Base-by-base conservation (phyloP, 495 filamentous ascomycete genomes). In the Annulohypoxylon stygium region DNA sequence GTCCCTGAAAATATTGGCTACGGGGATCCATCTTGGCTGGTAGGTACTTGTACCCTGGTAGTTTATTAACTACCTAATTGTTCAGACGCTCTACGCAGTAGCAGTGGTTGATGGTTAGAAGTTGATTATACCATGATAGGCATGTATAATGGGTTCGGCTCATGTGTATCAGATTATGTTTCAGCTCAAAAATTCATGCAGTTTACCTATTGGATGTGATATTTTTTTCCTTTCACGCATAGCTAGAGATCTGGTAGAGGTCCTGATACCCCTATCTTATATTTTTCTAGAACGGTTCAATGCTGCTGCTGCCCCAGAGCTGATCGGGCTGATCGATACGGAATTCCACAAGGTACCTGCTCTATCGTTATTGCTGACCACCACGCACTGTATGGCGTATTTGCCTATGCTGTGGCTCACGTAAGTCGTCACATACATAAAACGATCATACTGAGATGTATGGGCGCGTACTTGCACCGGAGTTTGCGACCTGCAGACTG, bases 181-280 rank as follows among this genome's bases (percentile, higher is more conserved):
- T 69, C 65, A 23, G 62, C 47, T 63, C 25, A 39, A 67, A 20
- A 59, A 60, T 67, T 65, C 53, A 64, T 67, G 58, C 58, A 53
- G 18, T 23, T 33, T 58, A 39, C 11, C 11, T 39, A 39, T 39
- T 4, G 3, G 3, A 30, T 30, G 30, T 39, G 0, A n/a, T 43
- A 41, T 58, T 67, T 67, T 67, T 48, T 55, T 60, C 20, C 33
- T 34, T 54, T 54, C 66, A 50, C 57, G 66, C 34, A 58, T 23
- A 43, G 37, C 51, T 53, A 33, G 37, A 67, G 71, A 70, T 70
- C 71, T 64, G 39, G 71, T 74, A 61, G 71, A 70, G 55, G 23
- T 39, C 11, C 54, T 54, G 10, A 11, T 30, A 51, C 68, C 54
- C 68, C 43, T 60, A 59, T 70, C 26, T 43, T 51, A 12, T 65